These are phyloP conservation scores for Mycena capillaripes DNA, from an alignment of 768 basidiomycete genomes.

Conservation along the genomic window DNA sequence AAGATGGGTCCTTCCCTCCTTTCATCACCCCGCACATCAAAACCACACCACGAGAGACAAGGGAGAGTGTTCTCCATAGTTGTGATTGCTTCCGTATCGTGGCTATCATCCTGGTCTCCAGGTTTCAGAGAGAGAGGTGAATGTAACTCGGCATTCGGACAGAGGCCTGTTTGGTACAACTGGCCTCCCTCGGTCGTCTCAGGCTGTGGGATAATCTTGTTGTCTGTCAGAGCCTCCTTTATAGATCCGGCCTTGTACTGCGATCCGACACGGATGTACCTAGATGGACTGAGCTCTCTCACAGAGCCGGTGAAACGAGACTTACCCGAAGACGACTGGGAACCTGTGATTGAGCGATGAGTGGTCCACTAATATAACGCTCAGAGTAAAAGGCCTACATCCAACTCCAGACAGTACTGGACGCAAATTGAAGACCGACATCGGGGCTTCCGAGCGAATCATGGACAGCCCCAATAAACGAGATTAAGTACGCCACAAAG, in stretches of 20 bases:
- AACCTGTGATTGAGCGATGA: slow-evolving; percentile 6
- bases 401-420: slow-evolving; percentile 36
- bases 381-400: slow-evolving; percentile 8
- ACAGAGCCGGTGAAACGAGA: not conserved
- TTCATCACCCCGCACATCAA: slow-evolving; percentile 33
- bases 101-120: too few relatives aligned
- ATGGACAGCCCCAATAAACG: slow-evolving; percentile 21
- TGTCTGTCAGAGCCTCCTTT: slow-evolving; percentile 21
- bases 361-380: not conserved
- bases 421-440: slow-evolving; percentile 33
- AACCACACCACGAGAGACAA: slow-evolving; percentile 29
- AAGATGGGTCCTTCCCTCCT: slow-evolving; percentile 32
- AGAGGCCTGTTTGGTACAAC: slow-evolving; percentile 6
- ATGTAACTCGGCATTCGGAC: slow-evolving; percentile 12
- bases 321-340: slow-evolving; percentile 30
- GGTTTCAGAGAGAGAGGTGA: not conserved
- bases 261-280: slow-evolving; percentile 21
- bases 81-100: too few relatives aligned
- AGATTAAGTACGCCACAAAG: slow-evolving; percentile 27
- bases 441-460: slow-evolving; percentile 20
- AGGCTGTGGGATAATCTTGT: not conserved
- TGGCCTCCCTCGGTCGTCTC: not conserved
- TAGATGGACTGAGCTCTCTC: not conserved
- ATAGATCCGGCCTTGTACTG: slow-evolving; percentile 30
- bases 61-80: too few relatives aligned